Conservation (phyloP, 2,329 filamentous ascomycete genomes). For the Ophiostoma tasmaniense region DNA sequence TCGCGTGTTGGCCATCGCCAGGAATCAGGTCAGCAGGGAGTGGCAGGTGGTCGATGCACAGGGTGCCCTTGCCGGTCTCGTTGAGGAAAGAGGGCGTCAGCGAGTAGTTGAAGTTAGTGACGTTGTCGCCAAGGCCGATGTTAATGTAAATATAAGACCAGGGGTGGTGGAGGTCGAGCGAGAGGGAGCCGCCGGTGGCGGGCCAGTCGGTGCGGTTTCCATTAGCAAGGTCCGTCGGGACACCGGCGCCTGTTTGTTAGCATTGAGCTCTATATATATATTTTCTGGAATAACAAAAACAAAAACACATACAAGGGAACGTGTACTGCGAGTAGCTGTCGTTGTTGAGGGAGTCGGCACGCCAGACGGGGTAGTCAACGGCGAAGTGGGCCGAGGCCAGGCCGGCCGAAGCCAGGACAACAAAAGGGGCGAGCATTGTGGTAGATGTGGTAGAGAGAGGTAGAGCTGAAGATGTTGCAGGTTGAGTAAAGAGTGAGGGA, state of each 20-base stretch:
- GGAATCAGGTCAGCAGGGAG: slow-evolving; percentile 44
- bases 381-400: slow-evolving; percentile 41
- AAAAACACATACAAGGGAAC: slow-evolving; percentile 38
- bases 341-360: slow-evolving; percentile 38
- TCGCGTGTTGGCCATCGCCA: slow-evolving; percentile 53
- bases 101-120: slow-evolving; percentile 60
- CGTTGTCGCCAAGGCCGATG: slow-evolving; percentile 39
- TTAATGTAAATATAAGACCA: slow-evolving; percentile 48
- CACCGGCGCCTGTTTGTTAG: slow-evolving; percentile 36
- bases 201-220: slow-evolving; percentile 46
- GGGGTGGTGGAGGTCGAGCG: slow-evolving; percentile 42
- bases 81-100: slow-evolving; percentile 52
- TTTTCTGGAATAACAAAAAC: not conserved
- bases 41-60: slow-evolving; percentile 55
- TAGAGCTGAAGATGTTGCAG: not conserved
- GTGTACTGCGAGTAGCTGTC: slow-evolving; percentile 40
- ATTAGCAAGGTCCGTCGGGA: slow-evolving; percentile 32
- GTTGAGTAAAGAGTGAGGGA: not conserved
- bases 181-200: slow-evolving; percentile 39
- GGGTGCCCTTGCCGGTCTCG: slow-evolving; percentile 51
- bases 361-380: slow-evolving; percentile 40
- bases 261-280: no score
- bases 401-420: slow-evolving; percentile 30
- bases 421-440: slow-evolving; percentile 25
- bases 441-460: not conserved